Conservation (phyloP, 805 yeast genomes). For the Candida corydali region DNA sequence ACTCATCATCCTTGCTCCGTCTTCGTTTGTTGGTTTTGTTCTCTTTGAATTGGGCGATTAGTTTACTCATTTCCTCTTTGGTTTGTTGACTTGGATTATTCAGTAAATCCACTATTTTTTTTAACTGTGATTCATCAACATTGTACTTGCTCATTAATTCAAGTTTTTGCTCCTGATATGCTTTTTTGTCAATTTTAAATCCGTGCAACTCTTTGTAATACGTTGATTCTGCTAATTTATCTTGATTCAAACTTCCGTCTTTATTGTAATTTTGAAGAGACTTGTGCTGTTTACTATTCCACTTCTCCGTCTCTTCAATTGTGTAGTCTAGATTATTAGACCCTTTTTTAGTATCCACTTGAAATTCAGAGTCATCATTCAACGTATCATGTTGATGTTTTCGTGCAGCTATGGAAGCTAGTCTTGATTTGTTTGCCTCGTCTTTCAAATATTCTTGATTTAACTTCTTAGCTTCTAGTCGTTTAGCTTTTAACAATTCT, state of each 20-base stretch:
- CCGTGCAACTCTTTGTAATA: constrained; percentile 50
- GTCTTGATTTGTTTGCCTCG: constrained; percentile 14
- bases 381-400: constrained; percentile 17
- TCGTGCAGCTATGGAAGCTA: constrained; percentile 11
- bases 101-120: constrained; percentile 17
- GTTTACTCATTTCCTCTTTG: constrained; percentile 27
- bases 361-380: constrained; percentile 36
- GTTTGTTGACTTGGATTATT: constrained; percentile 32
- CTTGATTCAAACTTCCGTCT: constrained; percentile 45
- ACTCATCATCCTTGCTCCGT: constrained; percentile 23
- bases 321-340: constrained; percentile 23
- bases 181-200: constrained; percentile 34
- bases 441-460: constrained; percentile 16
- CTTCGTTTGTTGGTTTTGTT: constrained; percentile 35
- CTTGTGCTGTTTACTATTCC: constrained; percentile 41
- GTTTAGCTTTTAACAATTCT: constrained; percentile 14
- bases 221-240: constrained; percentile 56
- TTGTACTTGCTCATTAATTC: constrained; percentile 18
- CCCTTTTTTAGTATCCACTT: constrained; percentile 19
- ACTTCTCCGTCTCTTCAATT: constrained; percentile 59
- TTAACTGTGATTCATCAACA: constrained; percentile 14
- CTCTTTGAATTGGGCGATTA: constrained; percentile 31
- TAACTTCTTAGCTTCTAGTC: constrained; percentile 13
- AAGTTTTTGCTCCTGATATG: constrained; percentile 37
- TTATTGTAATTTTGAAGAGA: constrained; percentile 16